Evolutionary conservation across 306 rosid genomes (phyloP), one percentile per base, ranked within the genome.

Genomic region (Coriaria nepalensis): DNA sequence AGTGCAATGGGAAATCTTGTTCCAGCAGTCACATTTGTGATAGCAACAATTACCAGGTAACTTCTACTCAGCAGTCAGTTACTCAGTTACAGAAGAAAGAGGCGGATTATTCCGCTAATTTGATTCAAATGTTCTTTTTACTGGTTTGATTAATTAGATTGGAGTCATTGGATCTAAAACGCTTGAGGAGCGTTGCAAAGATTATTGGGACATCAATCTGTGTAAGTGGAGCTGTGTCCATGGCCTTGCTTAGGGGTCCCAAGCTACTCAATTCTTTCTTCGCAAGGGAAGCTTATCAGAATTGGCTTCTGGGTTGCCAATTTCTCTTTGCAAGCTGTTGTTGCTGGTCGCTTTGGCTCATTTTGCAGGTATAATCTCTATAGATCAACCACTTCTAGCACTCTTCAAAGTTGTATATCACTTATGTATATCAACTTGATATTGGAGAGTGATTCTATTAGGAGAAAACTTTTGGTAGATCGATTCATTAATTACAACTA

Each of bases 171-270:
- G 51, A 66, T 35, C 5, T 63, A 15, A 10, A 52, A 68, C 75
- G 85, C 63, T 32, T 64, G 54, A 76, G 82, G 56, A 69, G 83
- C 38, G 15, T 45, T 6, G 78, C 93, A 5, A 81, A 76, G 53
- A 71, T 85, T 36, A 4, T 72, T 33, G 95, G 95, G 40, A 81
- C 87, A 34, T 7, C 60, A 40, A 12, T 73, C 43, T 85, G 93
- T 5, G 93, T 81, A 0, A 37, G 74, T 51, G 95, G 93, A 52
- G 82, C 95, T 6, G 60, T 85, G 53, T 62, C 57, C 55, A 78
- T 85, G 77, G 84, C 92, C 6, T 45, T 81, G 33, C 36, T 81
- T 2, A 78, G 82, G 59, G 95, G 95, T 35, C 76, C 75, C 9
- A 78, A 78, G 62, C 64, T 81, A 44, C 43, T 85, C 33, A 61